phyloP scores from a whole-genome alignment of 352 stramenopile species.

The Thraustotheca clavata region DNA sequence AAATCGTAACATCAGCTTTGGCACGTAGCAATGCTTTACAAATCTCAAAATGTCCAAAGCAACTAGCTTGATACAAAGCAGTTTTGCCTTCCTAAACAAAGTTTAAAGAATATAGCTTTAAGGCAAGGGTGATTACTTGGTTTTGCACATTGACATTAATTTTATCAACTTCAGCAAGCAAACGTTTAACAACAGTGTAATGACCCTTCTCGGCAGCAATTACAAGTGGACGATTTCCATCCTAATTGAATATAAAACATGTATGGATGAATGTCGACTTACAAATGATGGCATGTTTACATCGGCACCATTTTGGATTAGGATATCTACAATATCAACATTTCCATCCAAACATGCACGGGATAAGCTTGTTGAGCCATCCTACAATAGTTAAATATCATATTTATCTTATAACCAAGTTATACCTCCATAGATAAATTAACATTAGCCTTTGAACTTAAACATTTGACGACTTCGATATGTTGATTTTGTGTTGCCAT shows the following conservation, averaged over 20 bases:
- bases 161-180: background rate
- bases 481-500: slow-evolving; percentile 2
- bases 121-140: background rate
- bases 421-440: slow-evolving; percentile 1
- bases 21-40: background rate
- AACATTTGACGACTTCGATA: background rate
- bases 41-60: background rate
- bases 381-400: background rate
- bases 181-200: background rate
- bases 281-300: slow-evolving; percentile 4
- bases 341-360: background rate
- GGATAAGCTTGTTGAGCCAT: background rate
- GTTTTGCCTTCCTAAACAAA: background rate
- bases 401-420: background rate
- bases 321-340: background rate
- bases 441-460: background rate
- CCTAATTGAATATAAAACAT: background rate
- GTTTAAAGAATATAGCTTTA: background rate
- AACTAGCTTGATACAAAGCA: background rate
- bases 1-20: background rate
- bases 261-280: background rate
- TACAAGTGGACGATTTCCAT: background rate
- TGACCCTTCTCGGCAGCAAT: background rate
- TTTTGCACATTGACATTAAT: background rate
- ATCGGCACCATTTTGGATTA: background rate